phyloP scores from a whole-genome alignment of 192 early-diverging fungal species.

The Rhizophlyctis rosea region DNA sequence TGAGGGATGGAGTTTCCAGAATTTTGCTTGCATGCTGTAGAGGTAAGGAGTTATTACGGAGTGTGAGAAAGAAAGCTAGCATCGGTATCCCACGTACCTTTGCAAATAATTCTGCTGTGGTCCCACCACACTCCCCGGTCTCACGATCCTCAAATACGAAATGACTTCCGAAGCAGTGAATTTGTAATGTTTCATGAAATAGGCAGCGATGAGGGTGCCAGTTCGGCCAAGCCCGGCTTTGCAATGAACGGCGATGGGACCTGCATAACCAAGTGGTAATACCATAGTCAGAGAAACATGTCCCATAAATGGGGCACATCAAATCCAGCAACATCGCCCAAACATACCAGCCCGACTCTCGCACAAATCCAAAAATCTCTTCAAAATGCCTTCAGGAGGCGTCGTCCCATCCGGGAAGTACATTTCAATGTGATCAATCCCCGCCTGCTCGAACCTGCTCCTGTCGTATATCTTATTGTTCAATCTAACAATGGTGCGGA shows the following conservation, averaged over 20 bases:
- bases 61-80: neutral
- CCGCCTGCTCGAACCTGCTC: constrained; percentile 48
- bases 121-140: constrained; percentile 69
- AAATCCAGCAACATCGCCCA: neutral
- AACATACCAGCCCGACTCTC: constrained; percentile 45
- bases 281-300: neutral
- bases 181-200: constrained; percentile 68
- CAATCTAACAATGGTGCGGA: constrained; percentile 57
- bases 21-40: constrained; percentile 45
- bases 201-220: constrained; percentile 54
- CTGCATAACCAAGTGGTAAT: constrained; percentile 12
- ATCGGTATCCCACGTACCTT: constrained; percentile 24
- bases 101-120: constrained; percentile 73
- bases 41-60: neutral
- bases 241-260: constrained; percentile 59
- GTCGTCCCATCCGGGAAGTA: constrained; percentile 70
- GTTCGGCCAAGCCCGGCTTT: constrained; percentile 62
- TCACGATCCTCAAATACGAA: constrained; percentile 57
- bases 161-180: constrained; percentile 68
- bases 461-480: constrained; percentile 68
- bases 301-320: neutral
- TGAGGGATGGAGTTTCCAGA: constrained; percentile 49
- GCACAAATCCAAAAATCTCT: constrained; percentile 62
- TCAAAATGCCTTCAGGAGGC: constrained; percentile 61
- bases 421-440: constrained; percentile 64